Percentiles rank a stretch among this genome's conserved stretches.
phyloP scores from a whole-genome alignment of 2,329 filamentous ascomycete species.

The Neopestalotiopsis clavispora region DNA sequence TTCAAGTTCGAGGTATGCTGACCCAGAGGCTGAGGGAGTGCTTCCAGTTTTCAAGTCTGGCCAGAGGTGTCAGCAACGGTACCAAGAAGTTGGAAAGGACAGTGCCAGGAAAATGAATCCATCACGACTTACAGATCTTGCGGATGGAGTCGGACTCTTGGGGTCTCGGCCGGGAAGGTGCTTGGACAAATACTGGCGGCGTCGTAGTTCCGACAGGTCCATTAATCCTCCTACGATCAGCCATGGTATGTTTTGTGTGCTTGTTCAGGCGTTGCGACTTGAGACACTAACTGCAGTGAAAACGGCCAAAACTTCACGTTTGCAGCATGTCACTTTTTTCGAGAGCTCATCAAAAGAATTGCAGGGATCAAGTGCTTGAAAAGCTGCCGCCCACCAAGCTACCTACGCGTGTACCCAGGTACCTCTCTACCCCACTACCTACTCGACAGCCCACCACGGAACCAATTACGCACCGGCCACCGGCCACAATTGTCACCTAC shows the following conservation, averaged over 20 bases:
- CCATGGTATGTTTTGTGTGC: slow-evolving; percentile 52
- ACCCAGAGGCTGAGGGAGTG: slow-evolving; percentile 91
- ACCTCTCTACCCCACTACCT: slow-evolving; percentile 4
- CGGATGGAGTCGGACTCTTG: slow-evolving; percentile 71
- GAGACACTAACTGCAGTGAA: not conserved
- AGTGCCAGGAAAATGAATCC: not conserved
- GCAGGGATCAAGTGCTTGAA: not conserved
- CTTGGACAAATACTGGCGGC: slow-evolving; percentile 70
- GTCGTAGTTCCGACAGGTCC: slow-evolving; percentile 79
- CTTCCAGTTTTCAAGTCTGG: slow-evolving; percentile 88
- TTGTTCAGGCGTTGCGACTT: not conserved
- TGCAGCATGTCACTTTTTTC: not conserved
- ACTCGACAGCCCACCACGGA: slow-evolving; percentile 5
- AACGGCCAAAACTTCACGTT: not conserved
- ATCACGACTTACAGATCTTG: slow-evolving; percentile 75
- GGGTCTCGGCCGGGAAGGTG: slow-evolving; percentile 49
- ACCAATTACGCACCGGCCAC: slow-evolving; percentile 19
- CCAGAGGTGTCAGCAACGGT: slow-evolving; percentile 4
- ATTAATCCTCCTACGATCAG: slow-evolving; percentile 89
- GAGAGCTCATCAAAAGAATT: not conserved
- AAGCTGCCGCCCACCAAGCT: not conserved
- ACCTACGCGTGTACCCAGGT: not conserved
- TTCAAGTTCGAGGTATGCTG: slow-evolving; percentile 79
- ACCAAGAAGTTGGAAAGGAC: not conserved
- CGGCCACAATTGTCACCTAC: slow-evolving; percentile 2